A percentile compares a stretch with the other conserved stretches of the same genome.
phyloP scores from a whole-genome alignment of 495 filamentous ascomycete species.

The Aspergillus coremiiformis region DNA sequence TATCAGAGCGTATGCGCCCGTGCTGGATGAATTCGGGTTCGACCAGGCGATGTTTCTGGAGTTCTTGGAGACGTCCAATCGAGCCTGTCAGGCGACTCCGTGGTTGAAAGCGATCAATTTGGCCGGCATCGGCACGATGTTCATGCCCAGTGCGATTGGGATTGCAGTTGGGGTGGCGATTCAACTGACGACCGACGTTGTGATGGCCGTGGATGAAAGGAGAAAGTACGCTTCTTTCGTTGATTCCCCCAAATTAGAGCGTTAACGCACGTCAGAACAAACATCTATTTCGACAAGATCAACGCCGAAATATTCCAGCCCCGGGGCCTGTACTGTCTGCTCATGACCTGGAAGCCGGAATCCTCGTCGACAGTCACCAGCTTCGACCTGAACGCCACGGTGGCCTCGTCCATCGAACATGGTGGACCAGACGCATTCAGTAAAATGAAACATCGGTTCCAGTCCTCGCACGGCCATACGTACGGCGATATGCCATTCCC shows the following conservation, averaged over 20 bases:
- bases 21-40: slow-evolving; percentile 43
- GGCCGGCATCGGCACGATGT: slow-evolving; percentile 29
- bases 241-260: not conserved
- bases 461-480: slow-evolving; percentile 39
- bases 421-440: slow-evolving; percentile 3
- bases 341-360: slow-evolving; percentile 53
- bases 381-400: slow-evolving; percentile 25
- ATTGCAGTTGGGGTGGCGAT: slow-evolving; percentile 39
- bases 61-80: slow-evolving; percentile 45
- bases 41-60: slow-evolving; percentile 45
- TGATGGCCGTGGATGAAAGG: slow-evolving; percentile 37
- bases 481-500: slow-evolving; percentile 43
- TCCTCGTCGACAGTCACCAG: slow-evolving; percentile 13
- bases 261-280: slow-evolving; percentile 28
- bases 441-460: slow-evolving; percentile 29
- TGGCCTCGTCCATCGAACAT: slow-evolving; percentile 16
- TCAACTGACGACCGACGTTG: slow-evolving; percentile 34
- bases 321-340: slow-evolving; percentile 50
- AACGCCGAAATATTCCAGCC: slow-evolving; percentile 54
- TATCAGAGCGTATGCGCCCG: slow-evolving; percentile 44
- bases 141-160: slow-evolving; percentile 36
- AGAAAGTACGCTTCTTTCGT: slow-evolving; percentile 15
- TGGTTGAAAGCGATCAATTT: slow-evolving; percentile 40
- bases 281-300: slow-evolving; percentile 48
- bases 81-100: slow-evolving; percentile 29